Conservation (phyloP, 495 filamentous ascomycete genomes). For the Penicillium simplicissimum region DNA sequence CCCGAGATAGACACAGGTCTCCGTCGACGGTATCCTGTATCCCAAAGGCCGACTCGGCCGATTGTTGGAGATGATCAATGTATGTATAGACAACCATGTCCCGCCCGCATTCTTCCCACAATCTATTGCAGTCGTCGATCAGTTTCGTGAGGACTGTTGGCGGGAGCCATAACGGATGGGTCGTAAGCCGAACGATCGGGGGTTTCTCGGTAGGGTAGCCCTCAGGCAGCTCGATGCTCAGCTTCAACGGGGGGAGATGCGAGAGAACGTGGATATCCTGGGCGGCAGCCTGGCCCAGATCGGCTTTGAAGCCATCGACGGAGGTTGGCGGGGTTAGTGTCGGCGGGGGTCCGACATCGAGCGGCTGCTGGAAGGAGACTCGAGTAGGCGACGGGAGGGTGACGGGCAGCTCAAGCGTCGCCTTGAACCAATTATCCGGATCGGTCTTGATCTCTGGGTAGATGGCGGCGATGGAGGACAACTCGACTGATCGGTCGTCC, state of each 20-base stretch:
- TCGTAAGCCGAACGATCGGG: constrained; percentile 65
- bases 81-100: constrained; percentile 79
- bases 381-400: constrained; percentile 66
- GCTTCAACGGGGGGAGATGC: constrained; percentile 72
- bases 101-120: constrained; percentile 84
- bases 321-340: constrained; percentile 51
- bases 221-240: constrained; percentile 69
- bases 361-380: constrained; percentile 64
- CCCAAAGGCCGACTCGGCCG: constrained; percentile 75
- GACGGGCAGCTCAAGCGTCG: constrained; percentile 72
- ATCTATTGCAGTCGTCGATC: constrained; percentile 54
- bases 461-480: constrained; percentile 82
- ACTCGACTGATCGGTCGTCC: constrained; percentile 75
- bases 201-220: constrained; percentile 71
- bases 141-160: constrained; percentile 56
- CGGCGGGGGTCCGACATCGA: constrained; percentile 40
- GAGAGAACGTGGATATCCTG: constrained; percentile 64
- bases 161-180: constrained; percentile 72
- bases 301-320: constrained; percentile 36
- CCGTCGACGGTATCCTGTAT: constrained; percentile 55
- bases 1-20: constrained; percentile 41
- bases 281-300: constrained; percentile 14
- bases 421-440: constrained; percentile 55
- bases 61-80: constrained; percentile 83
- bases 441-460: constrained; percentile 79